These are phyloP conservation scores for Aspergillus felis DNA, from an alignment of 2,329 filamentous ascomycete genomes.

Conservation along the genomic window DNA sequence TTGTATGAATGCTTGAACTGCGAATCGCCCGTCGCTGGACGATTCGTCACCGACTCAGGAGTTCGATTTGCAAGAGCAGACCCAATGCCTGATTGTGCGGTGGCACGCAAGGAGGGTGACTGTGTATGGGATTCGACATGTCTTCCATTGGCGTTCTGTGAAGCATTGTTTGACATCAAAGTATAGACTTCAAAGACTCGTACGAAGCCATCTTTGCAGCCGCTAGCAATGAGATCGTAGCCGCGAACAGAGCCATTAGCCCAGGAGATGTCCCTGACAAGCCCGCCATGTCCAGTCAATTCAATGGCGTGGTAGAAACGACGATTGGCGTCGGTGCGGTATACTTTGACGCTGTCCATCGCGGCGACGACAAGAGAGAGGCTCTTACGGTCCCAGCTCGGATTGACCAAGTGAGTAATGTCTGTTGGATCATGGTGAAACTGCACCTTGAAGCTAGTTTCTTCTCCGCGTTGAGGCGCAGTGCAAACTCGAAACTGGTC, in stretches of 20 bases:
- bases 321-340: conserved; percentile 68
- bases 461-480: conserved; percentile 71
- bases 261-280: conserved; percentile 89
- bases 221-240: conserved; percentile 85
- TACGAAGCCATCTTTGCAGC: conserved; percentile 85
- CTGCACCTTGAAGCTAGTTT: conserved; percentile 77
- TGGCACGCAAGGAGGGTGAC: conserved; percentile 28
- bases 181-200: conserved; percentile 70
- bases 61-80: conserved; percentile 37
- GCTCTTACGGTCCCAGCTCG: conserved; percentile 75
- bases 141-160: conserved; percentile 24
- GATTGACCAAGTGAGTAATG: conserved; percentile 71
- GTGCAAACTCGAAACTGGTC: conserved; percentile 73
- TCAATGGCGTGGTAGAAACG: conserved; percentile 83
- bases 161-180: conserved; percentile 23
- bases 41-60: conserved; percentile 27
- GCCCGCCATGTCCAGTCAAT: conserved; percentile 65
- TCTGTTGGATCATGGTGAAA: conserved; percentile 78
- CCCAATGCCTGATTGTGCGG: conserved; percentile 40
- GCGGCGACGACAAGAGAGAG: conserved; percentile 79
- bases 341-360: conserved; percentile 79
- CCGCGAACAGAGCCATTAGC: conserved; percentile 86
- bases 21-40: conserved; percentile 32
- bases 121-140: conserved; percentile 24
- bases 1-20: conserved; percentile 41